phyloP scores from a whole-genome alignment of 257 asterid species.

The Solanum pennellii region DNA sequence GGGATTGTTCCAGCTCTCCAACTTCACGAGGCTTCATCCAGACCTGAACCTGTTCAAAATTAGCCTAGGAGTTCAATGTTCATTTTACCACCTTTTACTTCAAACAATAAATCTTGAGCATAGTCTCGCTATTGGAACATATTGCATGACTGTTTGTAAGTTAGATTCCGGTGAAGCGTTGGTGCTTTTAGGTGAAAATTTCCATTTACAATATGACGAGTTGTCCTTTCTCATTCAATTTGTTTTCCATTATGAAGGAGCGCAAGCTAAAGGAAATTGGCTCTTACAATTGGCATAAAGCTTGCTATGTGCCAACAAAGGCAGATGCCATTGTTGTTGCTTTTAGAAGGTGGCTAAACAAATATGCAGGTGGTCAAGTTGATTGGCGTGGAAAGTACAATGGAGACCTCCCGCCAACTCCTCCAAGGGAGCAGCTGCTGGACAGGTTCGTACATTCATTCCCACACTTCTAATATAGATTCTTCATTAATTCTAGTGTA shows the following conservation, averaged over 20 bases:
- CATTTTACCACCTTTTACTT: not conserved
- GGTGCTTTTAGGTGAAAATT: not conserved
- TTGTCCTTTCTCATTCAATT: not conserved
- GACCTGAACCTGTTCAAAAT: not conserved
- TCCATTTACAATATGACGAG: not conserved
- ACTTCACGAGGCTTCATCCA: not conserved
- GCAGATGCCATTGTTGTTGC: constrained; percentile 46
- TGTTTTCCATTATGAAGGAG: constrained; percentile 24
- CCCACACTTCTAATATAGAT: not conserved
- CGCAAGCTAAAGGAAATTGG: constrained; percentile 44
- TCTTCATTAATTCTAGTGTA: too few species aligned
- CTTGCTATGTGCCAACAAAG: constrained; percentile 64
- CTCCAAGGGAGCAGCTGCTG: constrained; percentile 56
- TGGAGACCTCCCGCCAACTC: constrained; percentile 45
- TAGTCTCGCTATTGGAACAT: not conserved
- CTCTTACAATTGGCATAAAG: constrained; percentile 50
- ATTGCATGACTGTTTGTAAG: not conserved
- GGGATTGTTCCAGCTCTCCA: not conserved
- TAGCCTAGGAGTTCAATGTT: not conserved
- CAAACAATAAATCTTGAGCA: not conserved
- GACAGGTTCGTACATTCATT: constrained; percentile 32
- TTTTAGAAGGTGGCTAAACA: constrained; percentile 61
- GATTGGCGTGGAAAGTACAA: constrained; percentile 47
- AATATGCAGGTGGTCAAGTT: constrained; percentile 55
- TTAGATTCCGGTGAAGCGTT: not conserved